A percentile compares a stretch with the other conserved stretches of the same genome.
Conservation (phyloP, 306 rosid species). For the Senna siamea region DNA sequence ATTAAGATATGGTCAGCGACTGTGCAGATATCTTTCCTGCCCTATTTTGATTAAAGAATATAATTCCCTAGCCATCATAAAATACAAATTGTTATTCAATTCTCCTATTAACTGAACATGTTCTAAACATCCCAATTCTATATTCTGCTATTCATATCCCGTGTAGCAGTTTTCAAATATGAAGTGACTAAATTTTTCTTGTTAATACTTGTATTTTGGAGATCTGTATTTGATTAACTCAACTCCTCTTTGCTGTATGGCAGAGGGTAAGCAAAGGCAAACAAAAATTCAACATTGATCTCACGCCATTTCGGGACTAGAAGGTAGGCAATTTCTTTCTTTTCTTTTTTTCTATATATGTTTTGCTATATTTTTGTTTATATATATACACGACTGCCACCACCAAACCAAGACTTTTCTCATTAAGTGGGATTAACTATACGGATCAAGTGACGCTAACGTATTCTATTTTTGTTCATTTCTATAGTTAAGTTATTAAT, state of each 20-base stretch:
- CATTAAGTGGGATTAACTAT: too few species aligned
- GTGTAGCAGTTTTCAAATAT: neutral
- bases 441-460: too few species aligned
- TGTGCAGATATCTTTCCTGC: too few species aligned
- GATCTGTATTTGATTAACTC: constrained; percentile 25
- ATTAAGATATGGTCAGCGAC: too few species aligned
- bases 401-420: too few species aligned
- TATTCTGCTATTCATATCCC: neutral
- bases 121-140: neutral
- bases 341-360: neutral
- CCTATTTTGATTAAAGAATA: too few species aligned
- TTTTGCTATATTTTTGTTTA: neutral
- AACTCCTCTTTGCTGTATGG: constrained; percentile 35
- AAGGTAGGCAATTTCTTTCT: constrained; percentile 49
- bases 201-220: constrained; percentile 16
- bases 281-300: constrained; percentile 76
- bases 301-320: constrained; percentile 75
- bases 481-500: too few species aligned
- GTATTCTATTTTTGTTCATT: too few species aligned
- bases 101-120: neutral
- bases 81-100: too few species aligned
- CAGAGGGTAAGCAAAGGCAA: constrained; percentile 92
- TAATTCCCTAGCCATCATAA: too few species aligned
- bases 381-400: too few species aligned
- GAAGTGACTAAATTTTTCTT: constrained; percentile 14